Evolutionary conservation across 2,329 filamentous ascomycete species (phyloP), one percentile per base, ranked within the genome.

Genomic region (Exophiala dermatitidis): DNA sequence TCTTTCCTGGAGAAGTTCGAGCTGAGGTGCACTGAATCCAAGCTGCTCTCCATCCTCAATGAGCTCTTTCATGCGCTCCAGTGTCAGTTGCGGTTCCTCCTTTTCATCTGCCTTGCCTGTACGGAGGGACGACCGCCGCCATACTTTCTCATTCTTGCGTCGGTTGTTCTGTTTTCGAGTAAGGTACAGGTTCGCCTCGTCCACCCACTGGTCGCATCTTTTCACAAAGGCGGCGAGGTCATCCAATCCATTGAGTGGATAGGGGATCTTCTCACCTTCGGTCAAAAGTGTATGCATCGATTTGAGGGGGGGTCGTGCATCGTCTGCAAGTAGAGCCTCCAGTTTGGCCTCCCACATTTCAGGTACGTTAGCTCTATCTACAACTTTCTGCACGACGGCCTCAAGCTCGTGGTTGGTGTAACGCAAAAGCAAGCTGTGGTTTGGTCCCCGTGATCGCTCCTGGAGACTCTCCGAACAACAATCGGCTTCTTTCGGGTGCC

Each of bases 101-200:
- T 82, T 81, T 67, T 96, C 88, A 70, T 95, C 93, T 63, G 86
- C 78, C 65, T 96, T 90, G 50, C 86, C 81, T 48, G 83, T 85
- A 69, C 86, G 91, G 47, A 84, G 78, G 48, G 72, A 71, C 63
- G 80, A 81, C 64, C 82, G 85, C 60, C 89, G 86, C 82, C 86
- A 93, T 42, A 81, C 81, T 66, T 89, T 93, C 65, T 96, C 91
- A 69, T 86, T 95, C 72, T 97, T 97, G 57, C 91, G 88, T 59
- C 93, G 86, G 66, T 94, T 95, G 71, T 96, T 91, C 73, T 96
- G 91, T 74, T 98, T 98, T 63, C 93, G 87, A 54, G 93, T 90
- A 65, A 90, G 95, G 74, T 94, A 98, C 67, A 87, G 90, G 65
- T 88, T 93, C 60, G 93, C 93, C 72, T 97, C 91, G 65, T 97